Conservation (phyloP, 2,329 filamentous ascomycete species). For the Hymenoscyphus occultus region DNA sequence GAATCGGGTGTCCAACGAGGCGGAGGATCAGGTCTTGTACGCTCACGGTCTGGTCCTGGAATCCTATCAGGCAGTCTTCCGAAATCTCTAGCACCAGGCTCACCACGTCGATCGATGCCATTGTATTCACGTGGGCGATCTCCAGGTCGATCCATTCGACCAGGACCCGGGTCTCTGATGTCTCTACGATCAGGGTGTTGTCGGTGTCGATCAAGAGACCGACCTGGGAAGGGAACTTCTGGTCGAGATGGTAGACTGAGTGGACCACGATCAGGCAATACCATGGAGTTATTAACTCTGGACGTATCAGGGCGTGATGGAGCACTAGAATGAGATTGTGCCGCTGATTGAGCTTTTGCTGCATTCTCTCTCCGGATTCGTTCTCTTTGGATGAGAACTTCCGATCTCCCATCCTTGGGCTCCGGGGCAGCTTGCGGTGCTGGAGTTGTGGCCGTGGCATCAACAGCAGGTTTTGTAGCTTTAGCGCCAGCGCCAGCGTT, state of each 20-base stretch:
- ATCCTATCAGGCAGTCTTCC: conserved; percentile 27
- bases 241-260: conserved; percentile 34
- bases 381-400: conserved; percentile 31
- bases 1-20: conserved; percentile 33
- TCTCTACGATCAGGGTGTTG: conserved; percentile 36
- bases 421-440: conserved; percentile 8
- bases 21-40: conserved; percentile 30
- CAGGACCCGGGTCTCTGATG: conserved; percentile 28
- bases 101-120: conserved; percentile 31
- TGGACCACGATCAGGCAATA: conserved; percentile 25
- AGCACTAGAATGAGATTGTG: conserved; percentile 19
- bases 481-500: conserved; percentile 13
- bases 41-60: conserved; percentile 28
- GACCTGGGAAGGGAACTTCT: conserved; percentile 35
- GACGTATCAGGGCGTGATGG: conserved; percentile 28
- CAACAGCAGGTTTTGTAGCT: conserved; percentile 8
- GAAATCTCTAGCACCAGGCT: conserved; percentile 30
- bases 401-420: conserved; percentile 23
- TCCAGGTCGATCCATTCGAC: conserved; percentile 28
- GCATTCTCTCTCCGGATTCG: conserved; percentile 31
- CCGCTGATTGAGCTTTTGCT: conserved; percentile 26
- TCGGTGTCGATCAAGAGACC: conserved; percentile 31
- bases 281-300: conserved; percentile 17
- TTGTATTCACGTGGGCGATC: conserved; percentile 33
- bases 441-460: conserved; percentile 6